phyloP scores from a whole-genome alignment of 306 rosid genomes.

The Dryas octopetala region DNA sequence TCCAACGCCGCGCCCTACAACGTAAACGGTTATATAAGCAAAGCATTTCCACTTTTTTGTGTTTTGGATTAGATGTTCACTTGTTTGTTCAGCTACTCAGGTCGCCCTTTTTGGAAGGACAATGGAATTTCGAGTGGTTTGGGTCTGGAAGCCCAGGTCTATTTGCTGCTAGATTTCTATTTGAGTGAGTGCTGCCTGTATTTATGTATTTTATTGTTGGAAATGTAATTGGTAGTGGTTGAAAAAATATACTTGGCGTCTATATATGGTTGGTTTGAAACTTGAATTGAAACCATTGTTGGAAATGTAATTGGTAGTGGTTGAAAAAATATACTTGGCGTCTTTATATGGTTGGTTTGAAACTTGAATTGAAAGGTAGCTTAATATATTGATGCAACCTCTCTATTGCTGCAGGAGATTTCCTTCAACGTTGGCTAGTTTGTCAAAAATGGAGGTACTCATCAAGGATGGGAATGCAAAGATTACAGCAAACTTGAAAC shows the following conservation, averaged over 20 bases:
- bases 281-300: slow-evolving; percentile 9
- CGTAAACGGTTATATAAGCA: slow-evolving; percentile 51
- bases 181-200: slow-evolving; percentile 62
- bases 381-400: slow-evolving; percentile 17
- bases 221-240: slow-evolving; percentile 11
- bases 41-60: background rate
- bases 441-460: slow-evolving; percentile 71
- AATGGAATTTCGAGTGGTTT: slow-evolving; percentile 96
- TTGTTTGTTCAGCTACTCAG: slow-evolving; percentile 53
- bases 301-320: slow-evolving; percentile 10
- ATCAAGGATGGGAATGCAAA: slow-evolving; percentile 86
- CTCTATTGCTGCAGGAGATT: slow-evolving; percentile 57
- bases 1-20: slow-evolving; percentile 94
- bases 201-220: background rate
- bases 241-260: background rate
- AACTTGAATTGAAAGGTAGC: slow-evolving; percentile 15
- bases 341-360: background rate
- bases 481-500: slow-evolving; percentile 65
- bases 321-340: background rate
- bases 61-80: slow-evolving; percentile 38
- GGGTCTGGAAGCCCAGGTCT: slow-evolving; percentile 80
- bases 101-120: slow-evolving; percentile 94
- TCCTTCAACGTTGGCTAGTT: slow-evolving; percentile 79
- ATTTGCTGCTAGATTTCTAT: slow-evolving; percentile 61
- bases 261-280: slow-evolving; percentile 1